These are phyloP conservation scores for Oryza officinalis DNA, from an alignment of 176 grass and related monocot genomes.

Conservation along the genomic window DNA sequence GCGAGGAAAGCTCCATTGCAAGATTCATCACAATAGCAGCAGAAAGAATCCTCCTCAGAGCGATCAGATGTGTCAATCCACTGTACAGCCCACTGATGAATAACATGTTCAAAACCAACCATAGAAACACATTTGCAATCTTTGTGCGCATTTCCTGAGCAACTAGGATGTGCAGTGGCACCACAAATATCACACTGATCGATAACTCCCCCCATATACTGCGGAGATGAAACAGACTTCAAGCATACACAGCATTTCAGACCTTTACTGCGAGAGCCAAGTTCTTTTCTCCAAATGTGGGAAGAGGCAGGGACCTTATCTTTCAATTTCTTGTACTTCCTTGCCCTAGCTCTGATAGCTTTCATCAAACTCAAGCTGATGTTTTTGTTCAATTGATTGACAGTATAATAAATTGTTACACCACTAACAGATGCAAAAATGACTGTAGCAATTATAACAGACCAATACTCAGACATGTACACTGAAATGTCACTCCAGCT, in stretches of 20 bases:
- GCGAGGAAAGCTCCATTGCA: slow-evolving; percentile 70
- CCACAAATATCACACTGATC: slow-evolving; percentile 77
- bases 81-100: slow-evolving; percentile 83
- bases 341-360: slow-evolving; percentile 68
- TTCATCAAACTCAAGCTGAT: slow-evolving; percentile 70
- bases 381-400: slow-evolving; percentile 70
- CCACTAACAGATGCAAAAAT: slow-evolving; percentile 34
- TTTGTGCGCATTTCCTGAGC: slow-evolving; percentile 75
- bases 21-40: slow-evolving; percentile 81
- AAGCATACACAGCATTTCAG: slow-evolving; percentile 83
- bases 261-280: slow-evolving; percentile 50
- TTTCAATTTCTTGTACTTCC: slow-evolving; percentile 68
- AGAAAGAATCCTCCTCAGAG: slow-evolving; percentile 75
- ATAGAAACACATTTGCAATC: slow-evolving; percentile 91
- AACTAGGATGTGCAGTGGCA: slow-evolving; percentile 62
- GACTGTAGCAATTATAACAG: slow-evolving; percentile 40
- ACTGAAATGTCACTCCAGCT: slow-evolving; percentile 52
- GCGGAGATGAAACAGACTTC: slow-evolving; percentile 57
- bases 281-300: slow-evolving; percentile 73
- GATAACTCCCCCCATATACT: slow-evolving; percentile 42
- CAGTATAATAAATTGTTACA: slow-evolving; percentile 53
- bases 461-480: slow-evolving; percentile 45
- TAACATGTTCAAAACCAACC: slow-evolving; percentile 63
- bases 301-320: slow-evolving; percentile 61
- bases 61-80: slow-evolving; percentile 66